Evolutionary conservation across 768 basidiomycete species (phyloP), one percentile per base, ranked within the genome.

Genomic region (Pleurotus djamor): DNA sequence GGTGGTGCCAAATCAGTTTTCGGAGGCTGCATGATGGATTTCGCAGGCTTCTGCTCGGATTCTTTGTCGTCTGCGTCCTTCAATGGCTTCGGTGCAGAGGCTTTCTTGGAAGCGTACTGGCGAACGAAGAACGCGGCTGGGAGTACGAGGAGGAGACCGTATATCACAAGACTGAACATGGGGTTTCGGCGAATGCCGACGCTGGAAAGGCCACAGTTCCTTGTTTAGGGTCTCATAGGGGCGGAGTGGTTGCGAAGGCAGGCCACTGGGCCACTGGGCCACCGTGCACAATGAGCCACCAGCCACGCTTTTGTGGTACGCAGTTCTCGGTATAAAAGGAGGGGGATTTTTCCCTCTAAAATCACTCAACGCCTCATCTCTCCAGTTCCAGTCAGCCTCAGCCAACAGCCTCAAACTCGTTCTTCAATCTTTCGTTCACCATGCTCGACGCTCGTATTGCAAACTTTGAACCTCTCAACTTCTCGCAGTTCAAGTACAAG

Each of bases 21-120:
- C 28, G 87, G 75, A 7, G 89, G 68, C 68, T 91, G 88, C 90
- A 92, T 92, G 70, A 92, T 83, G 28, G 83, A 79, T 71, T 83
- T 88, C 8, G 74, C 58, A 9, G 75, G 71, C 33, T 69, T 65
- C 57, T 71, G 57, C 55, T 69, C 65, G 63, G 48, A 48, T 17
- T 4, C 51, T 44, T 51, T 50, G 36, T 44, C 41, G 33, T 32
- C 44, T 35, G 35, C 10, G 54, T 56, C 54, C 14, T 36, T 38
- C 10, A 44, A 41, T 9, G 54, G 38, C 28, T 44, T 44, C 21
- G 58, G 59, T 10, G 49, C 59, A 59, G 49, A 50, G 10, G 49
- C 49, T 28, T 41, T 50, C 21, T 37, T 50, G 58, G 17, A 12
- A n/a, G 48, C 49, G 34, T 54, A 41, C 21, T 41, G 59, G 7